Conservation (phyloP, 2,329 filamentous ascomycete species). For the Elsinoe perseae region DNA sequence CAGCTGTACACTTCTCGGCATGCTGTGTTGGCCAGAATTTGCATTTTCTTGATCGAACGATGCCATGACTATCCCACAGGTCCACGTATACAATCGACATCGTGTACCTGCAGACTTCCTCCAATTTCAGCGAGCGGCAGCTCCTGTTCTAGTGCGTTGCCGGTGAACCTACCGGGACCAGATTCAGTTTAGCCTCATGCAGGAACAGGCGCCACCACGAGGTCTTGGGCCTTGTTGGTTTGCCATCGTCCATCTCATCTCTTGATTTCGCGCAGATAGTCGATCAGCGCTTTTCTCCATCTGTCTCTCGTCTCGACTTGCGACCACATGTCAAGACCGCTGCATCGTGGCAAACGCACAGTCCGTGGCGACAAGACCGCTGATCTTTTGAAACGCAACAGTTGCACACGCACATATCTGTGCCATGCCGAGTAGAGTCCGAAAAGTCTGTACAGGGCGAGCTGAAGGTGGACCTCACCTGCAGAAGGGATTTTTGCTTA, state of each 20-base stretch:
- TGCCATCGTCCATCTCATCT: not conserved
- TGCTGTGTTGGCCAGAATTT: not conserved
- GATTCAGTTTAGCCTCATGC: conserved; percentile 3
- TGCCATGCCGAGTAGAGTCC: not conserved
- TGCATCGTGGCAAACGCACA: not conserved
- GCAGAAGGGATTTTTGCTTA: not conserved
- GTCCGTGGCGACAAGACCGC: not conserved
- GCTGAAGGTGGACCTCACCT: not conserved
- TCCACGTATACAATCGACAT: not conserved
- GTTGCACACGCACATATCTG: not conserved
- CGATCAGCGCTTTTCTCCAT: not conserved
- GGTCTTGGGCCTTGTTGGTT: not conserved
- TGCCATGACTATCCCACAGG: not conserved
- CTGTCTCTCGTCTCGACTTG: not conserved
- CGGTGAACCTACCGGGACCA: not conserved
- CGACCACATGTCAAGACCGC: not conserved
- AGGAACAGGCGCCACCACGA: conserved; percentile 9
- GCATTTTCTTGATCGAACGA: not conserved
- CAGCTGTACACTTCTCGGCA: not conserved
- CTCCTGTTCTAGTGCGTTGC: not conserved
- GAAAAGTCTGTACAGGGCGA: not conserved
- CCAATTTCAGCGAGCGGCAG: not conserved
- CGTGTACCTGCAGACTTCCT: not conserved
- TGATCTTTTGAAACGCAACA: not conserved
- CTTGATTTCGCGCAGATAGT: not conserved